Percentiles rank a stretch among this genome's conserved stretches.
These are phyloP conservation scores for Hericium coralloides DNA, from an alignment of 768 basidiomycete genomes.

Conservation along the genomic window DNA sequence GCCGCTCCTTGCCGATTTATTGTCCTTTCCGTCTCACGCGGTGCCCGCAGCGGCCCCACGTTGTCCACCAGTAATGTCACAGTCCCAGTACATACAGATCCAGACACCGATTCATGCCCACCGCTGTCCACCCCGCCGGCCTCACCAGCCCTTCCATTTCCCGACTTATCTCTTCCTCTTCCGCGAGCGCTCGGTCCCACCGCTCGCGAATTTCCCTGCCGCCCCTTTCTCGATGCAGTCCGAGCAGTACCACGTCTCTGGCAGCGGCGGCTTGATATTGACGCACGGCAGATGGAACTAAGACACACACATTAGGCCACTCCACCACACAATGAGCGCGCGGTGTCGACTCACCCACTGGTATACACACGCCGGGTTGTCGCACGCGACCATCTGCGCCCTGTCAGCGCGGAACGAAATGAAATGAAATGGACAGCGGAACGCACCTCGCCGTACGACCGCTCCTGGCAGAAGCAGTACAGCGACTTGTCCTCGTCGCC, in stretches of 20 bases:
- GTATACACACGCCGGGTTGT: slow-evolving; percentile 10
- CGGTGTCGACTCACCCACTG: slow-evolving; percentile 11
- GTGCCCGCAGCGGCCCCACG: background rate
- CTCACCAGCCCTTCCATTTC: background rate
- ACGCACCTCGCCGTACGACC: slow-evolving; percentile 49
- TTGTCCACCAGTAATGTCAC: background rate
- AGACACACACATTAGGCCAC: background rate
- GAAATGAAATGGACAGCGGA: background rate
- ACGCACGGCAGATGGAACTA: slow-evolving; percentile 61
- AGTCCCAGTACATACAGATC: background rate
- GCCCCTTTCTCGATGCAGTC: slow-evolving; percentile 29
- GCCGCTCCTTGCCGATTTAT: background rate
- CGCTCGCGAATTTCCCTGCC: slow-evolving; percentile 6
- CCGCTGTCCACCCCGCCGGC: background rate
- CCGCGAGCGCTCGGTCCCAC: slow-evolving; percentile 9
- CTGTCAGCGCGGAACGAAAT: background rate
- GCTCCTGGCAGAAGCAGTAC: slow-evolving; percentile 57
- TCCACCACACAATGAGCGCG: background rate
- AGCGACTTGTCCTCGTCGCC: slow-evolving; percentile 48
- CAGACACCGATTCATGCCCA: background rate
- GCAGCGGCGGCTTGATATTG: slow-evolving; percentile 44
- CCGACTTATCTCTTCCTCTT: slow-evolving; percentile 12
- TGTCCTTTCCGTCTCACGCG: background rate
- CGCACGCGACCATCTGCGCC: slow-evolving; percentile 14
- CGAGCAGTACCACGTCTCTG: slow-evolving; percentile 51